Percentiles rank a stretch among this genome's conserved stretches.
Conservation (phyloP, 768 basidiomycete species). For the Auricularia cornea region DNA sequence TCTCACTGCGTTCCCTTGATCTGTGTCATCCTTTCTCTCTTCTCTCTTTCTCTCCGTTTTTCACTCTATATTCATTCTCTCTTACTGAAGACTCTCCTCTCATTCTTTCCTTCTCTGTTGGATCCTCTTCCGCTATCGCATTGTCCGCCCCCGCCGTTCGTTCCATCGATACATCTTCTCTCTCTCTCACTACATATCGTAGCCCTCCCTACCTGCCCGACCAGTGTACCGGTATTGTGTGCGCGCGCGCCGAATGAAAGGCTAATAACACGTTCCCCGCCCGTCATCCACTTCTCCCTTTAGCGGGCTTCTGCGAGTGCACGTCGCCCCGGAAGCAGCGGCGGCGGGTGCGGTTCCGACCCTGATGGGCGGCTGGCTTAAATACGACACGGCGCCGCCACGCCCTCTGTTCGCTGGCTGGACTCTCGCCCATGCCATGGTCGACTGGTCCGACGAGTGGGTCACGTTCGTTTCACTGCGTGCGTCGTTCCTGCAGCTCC, state of each 20-base stretch:
- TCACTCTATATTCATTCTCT: slow-evolving; percentile 11
- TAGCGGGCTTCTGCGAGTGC: no score
- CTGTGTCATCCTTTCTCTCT: neutral
- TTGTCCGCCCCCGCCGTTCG: slow-evolving; percentile 10
- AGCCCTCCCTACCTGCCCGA: neutral
- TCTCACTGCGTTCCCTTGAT: slow-evolving; percentile 3
- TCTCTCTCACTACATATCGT: no score
- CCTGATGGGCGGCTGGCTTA: no score
- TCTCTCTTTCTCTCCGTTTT: slow-evolving; percentile 3
- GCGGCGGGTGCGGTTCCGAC: neutral
- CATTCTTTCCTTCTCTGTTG: slow-evolving; percentile 17
- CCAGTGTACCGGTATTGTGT: neutral
- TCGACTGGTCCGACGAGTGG: no score
- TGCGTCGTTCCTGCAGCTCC: no score
- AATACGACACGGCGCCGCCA: no score
- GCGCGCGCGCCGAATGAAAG: neutral
- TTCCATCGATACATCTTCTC: no score
- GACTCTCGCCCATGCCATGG: no score
- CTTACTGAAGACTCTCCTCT: slow-evolving; percentile 13
- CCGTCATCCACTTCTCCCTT: no score
- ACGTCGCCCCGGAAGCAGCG: neutral
- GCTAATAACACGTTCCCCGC: neutral
- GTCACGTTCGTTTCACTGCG: no score
- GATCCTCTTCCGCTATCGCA: slow-evolving; percentile 14
- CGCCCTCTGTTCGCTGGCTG: no score